Evolutionary conservation across 202 grass and related monocot genomes (phyloP).

Genomic region (Zoysia matrella): DNA sequence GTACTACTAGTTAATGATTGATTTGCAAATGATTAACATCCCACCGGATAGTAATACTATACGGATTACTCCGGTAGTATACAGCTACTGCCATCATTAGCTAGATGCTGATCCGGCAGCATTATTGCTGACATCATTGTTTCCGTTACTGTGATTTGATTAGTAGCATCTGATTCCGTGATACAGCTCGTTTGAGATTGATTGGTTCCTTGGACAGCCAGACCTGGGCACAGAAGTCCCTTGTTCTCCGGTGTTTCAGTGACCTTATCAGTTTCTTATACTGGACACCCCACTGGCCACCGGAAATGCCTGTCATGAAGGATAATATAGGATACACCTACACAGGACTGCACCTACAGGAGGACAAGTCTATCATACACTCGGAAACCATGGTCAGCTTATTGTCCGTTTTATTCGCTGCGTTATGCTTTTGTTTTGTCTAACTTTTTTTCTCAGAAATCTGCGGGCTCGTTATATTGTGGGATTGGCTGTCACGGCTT

Average conservation of each 20-base stretch:
- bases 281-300: not conserved
- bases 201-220: constrained; percentile 26
- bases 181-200: constrained; percentile 11
- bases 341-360: not conserved
- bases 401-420: not conserved
- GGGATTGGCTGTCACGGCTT: constrained; percentile 34
- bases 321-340: not conserved
- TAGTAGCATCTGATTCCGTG: constrained; percentile 27
- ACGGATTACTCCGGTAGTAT: not conserved
- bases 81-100: constrained; percentile 53
- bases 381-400: not conserved
- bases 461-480: not conserved
- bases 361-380: not conserved
- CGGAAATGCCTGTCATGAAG: constrained; percentile 18
- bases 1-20: constrained; percentile 32
- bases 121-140: constrained; percentile 27
- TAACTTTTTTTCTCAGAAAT: not conserved
- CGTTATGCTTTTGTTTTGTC: not conserved
- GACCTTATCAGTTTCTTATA: not conserved
- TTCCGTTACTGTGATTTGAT: constrained; percentile 21
- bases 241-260: not conserved
- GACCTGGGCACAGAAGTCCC: not conserved
- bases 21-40: constrained; percentile 44
- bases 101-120: constrained; percentile 40
- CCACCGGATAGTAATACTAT: constrained; percentile 1